A percentile compares a stretch with the other conserved stretches of the same genome.
These are phyloP conservation scores for Paraphaeosphaeria minitans DNA, from an alignment of 2,329 filamentous ascomycete species.

Conservation along the genomic window DNA sequence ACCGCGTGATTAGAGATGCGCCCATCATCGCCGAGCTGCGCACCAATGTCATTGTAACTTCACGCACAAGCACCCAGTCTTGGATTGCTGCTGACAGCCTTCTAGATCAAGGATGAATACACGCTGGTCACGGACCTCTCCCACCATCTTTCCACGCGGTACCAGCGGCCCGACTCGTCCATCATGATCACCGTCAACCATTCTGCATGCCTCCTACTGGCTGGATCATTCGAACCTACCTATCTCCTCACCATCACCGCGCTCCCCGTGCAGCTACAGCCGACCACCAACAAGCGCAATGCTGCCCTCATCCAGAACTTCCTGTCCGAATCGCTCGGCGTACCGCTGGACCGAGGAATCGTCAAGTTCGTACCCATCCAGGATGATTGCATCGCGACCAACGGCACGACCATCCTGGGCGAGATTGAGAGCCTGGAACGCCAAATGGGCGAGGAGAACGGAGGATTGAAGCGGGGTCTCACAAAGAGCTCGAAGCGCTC, in stretches of 20 bases:
- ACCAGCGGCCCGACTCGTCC: conserved; percentile 73
- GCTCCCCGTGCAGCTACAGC: conserved; percentile 69
- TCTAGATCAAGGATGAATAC: conserved; percentile 74
- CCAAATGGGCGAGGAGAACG: conserved; percentile 49
- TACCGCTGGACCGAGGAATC: conserved; percentile 69
- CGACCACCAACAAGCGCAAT: conserved; percentile 80
- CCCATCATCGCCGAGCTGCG: conserved; percentile 55
- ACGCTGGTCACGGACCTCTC: conserved; percentile 76
- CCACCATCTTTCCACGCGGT: conserved; percentile 73
- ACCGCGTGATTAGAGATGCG: conserved; percentile 51
- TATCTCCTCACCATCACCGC: conserved; percentile 79
- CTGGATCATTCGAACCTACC: conserved; percentile 75
- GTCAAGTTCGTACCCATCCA: conserved; percentile 72
- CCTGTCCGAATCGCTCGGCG: conserved; percentile 72
- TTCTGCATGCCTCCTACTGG: conserved; percentile 74
- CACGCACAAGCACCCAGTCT: conserved; percentile 12
- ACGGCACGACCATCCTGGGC: conserved; percentile 70
- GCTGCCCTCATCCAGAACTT: conserved; percentile 77
- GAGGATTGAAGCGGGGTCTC: conserved; percentile 50
- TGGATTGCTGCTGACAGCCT: conserved; percentile 27
- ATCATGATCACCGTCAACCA: conserved; percentile 80
- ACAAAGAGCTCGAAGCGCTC: conserved; percentile 45
- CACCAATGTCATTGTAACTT: conserved; percentile 58
- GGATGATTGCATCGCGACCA: conserved; percentile 74
- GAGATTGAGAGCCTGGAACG: conserved; percentile 67